phyloP scores from a whole-genome alignment of 306 rosid species.

The Lithocarpus polystachyus region DNA sequence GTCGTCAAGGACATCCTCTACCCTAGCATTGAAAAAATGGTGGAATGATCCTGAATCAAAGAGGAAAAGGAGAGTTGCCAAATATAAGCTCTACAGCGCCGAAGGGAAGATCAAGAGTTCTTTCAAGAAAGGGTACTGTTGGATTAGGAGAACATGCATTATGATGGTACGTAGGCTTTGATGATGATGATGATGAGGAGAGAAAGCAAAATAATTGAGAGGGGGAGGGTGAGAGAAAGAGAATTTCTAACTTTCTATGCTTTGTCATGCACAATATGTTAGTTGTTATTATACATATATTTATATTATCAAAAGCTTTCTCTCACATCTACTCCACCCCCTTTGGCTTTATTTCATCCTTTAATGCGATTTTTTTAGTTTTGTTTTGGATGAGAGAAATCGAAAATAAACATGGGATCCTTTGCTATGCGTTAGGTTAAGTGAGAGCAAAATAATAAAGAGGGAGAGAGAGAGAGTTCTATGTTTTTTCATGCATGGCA shows the following conservation, averaged over 20 bases:
- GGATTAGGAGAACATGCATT: constrained; percentile 45
- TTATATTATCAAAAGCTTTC: neutral
- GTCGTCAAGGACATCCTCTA: neutral
- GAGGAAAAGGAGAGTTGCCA: constrained; percentile 47
- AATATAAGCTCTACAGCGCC: constrained; percentile 40
- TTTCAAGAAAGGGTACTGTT: constrained; percentile 33
- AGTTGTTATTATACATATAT: neutral
- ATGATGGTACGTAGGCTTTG: constrained; percentile 23
- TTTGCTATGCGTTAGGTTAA: neutral
- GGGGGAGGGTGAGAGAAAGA: neutral
- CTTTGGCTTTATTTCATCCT: too few relatives aligned
- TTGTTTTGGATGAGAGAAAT: too few relatives aligned
- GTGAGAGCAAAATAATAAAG: neutral
- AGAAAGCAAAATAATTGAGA: neutral
- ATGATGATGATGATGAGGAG: neutral
- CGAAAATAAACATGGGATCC: too few relatives aligned
- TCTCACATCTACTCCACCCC: neutral
- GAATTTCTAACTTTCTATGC: neutral
- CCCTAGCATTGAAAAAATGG: constrained; percentile 11
- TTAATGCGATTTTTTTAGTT: too few relatives aligned
- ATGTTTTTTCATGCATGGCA: neutral
- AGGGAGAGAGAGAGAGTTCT: neutral
- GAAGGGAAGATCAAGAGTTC: constrained; percentile 46
- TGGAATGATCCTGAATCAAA: constrained; percentile 45
- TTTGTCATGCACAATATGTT: neutral